These are phyloP conservation scores for Apiospora saccharicola DNA, from an alignment of 2,329 filamentous ascomycete species.

Conservation along the genomic window DNA sequence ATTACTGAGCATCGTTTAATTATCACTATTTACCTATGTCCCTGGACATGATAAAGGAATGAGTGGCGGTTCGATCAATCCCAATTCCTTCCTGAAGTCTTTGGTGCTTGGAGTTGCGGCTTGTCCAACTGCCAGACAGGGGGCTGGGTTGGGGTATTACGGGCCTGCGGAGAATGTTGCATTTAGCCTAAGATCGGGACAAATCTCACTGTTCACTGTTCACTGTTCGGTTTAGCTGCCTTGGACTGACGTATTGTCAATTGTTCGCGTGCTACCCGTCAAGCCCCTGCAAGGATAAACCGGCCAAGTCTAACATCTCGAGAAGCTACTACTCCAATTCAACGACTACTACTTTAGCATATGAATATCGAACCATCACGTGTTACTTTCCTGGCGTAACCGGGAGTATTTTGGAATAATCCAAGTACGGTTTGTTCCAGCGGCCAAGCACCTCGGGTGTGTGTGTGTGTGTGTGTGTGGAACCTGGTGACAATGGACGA, in stretches of 20 bases:
- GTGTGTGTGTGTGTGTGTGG: too few relatives aligned
- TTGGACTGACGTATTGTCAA: not conserved
- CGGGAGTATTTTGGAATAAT: too few relatives aligned
- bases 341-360: too few relatives aligned
- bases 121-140: not conserved
- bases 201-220: not conserved
- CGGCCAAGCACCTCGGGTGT: too few relatives aligned
- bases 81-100: not conserved
- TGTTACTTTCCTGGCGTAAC: too few relatives aligned
- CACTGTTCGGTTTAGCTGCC: not conserved
- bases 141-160: slow-evolving; percentile 1
- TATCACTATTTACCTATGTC: too few relatives aligned
- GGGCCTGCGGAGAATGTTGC: slow-evolving; percentile 14
- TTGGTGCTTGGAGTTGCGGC: not conserved
- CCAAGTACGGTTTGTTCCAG: too few relatives aligned
- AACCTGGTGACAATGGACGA: too few relatives aligned
- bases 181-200: slow-evolving; percentile 19
- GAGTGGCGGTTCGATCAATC: not conserved
- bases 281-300: too few relatives aligned
- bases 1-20: not conserved
- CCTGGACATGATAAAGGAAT: not conserved
- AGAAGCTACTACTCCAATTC: too few relatives aligned
- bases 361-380: too few relatives aligned
- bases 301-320: too few relatives aligned
- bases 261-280: not conserved